phyloP scores from a whole-genome alignment of 805 yeast genomes.

The Cyberlindnera suaveolens region DNA sequence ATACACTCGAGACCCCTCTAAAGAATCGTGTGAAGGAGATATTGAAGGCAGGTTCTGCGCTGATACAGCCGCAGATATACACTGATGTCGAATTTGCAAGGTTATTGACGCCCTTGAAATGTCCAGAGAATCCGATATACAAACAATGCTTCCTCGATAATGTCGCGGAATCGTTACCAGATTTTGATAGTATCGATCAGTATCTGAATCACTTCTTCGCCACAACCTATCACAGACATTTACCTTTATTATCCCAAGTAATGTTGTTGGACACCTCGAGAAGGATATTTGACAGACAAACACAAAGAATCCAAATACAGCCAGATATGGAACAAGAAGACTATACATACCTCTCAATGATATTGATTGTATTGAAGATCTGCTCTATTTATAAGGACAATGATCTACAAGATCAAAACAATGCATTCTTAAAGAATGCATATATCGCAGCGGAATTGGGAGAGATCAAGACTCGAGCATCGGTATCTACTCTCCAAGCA shows the following conservation, averaged over 20 bases:
- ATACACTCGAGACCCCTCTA: slow-evolving; percentile 13
- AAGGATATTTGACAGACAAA: slow-evolving; percentile 6
- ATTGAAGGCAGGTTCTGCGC: slow-evolving; percentile 2
- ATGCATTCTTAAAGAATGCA: slow-evolving; percentile 9
- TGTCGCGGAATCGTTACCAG: slow-evolving; percentile 7
- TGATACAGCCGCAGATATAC: slow-evolving; percentile 6
- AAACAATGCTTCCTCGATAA: slow-evolving; percentile 8
- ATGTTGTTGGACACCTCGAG: slow-evolving; percentile 5
- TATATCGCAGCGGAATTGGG: slow-evolving; percentile 17
- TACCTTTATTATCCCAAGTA: slow-evolving; percentile 10
- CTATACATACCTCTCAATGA: slow-evolving; percentile 11
- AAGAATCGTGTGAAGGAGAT: slow-evolving; percentile 9
- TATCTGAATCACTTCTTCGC: slow-evolving; percentile 11
- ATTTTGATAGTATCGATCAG: slow-evolving; percentile 6
- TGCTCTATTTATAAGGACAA: slow-evolving; percentile 12
- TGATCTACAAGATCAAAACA: slow-evolving; percentile 5
- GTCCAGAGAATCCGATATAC: slow-evolving; percentile 7
- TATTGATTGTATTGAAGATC: slow-evolving; percentile 13
- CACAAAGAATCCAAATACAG: slow-evolving; percentile 8
- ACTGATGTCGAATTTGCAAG: slow-evolving; percentile 8
- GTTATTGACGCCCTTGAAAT: slow-evolving; percentile 7
- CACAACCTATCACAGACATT: slow-evolving; percentile 10
- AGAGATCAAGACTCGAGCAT: slow-evolving; percentile 15
- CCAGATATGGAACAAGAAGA: slow-evolving; percentile 11
- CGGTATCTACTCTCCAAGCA: slow-evolving; percentile 14